Conservation (phyloP, 106 monocot genomes). For the Xerophyta viscosa region DNA sequence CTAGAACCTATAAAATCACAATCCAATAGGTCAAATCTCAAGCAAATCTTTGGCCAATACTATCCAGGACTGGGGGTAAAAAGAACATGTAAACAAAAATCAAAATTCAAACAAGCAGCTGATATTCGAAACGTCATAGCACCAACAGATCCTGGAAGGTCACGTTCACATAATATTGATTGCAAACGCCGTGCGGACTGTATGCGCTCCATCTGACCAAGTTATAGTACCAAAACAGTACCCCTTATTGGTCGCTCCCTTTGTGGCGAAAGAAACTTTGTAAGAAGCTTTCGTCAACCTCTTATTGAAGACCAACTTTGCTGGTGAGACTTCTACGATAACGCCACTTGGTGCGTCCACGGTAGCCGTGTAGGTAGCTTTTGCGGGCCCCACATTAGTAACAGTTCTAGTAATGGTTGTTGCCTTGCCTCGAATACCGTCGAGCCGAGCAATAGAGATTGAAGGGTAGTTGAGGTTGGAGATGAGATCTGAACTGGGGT, state of each 20-base stretch:
- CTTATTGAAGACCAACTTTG: constrained; percentile 40
- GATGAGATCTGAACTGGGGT: constrained; percentile 46
- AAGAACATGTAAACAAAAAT: too few species aligned
- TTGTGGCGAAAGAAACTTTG: constrained; percentile 48
- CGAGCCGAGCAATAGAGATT: constrained; percentile 52
- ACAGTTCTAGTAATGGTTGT: constrained; percentile 41
- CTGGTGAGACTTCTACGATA: constrained; percentile 45
- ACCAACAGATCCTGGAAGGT: too few species aligned
- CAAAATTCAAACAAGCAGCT: too few species aligned
- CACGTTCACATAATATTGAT: constrained; percentile 59
- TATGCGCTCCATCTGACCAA: constrained; percentile 77
- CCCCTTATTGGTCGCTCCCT: constrained; percentile 42
- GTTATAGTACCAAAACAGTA: constrained; percentile 54
- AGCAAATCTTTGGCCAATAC: too few species aligned
- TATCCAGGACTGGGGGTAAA: too few species aligned
- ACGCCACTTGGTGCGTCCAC: constrained; percentile 52
- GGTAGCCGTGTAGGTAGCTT: constrained; percentile 41
- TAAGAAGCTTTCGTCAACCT: constrained; percentile 44
- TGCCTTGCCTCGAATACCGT: background rate
- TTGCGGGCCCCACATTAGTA: constrained; percentile 66
- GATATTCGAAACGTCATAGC: too few species aligned
- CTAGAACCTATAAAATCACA: too few species aligned
- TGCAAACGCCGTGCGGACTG: constrained; percentile 53
- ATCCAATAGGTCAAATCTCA: too few species aligned
- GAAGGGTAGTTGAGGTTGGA: constrained; percentile 84